Evolutionary conservation across 768 basidiomycete species (phyloP).

Genomic region (Tylopilus balloui): DNA sequence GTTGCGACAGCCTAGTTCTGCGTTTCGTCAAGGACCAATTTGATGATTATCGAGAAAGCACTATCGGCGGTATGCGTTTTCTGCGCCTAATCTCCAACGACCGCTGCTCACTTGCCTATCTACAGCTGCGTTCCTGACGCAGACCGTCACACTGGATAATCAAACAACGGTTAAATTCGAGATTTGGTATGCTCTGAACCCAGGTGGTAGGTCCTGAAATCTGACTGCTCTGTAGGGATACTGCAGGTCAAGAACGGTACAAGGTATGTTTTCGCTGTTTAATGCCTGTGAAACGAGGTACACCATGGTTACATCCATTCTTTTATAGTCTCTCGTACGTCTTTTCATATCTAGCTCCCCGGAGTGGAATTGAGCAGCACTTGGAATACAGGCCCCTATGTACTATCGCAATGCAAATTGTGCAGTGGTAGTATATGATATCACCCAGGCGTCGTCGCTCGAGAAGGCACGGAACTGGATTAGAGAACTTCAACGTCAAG

Average conservation of each 20-base stretch:
- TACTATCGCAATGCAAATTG: conserved; percentile 95
- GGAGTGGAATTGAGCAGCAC: conserved; percentile 1
- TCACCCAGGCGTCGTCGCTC: conserved; percentile 85
- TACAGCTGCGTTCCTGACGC: conserved; percentile 95
- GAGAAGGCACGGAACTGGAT: conserved; percentile 98
- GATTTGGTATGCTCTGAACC: conserved; percentile 67
- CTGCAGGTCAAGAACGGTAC: conserved; percentile 93
- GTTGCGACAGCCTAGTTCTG: conserved; percentile 69
- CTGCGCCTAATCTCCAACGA: background rate
- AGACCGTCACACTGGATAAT: conserved; percentile 88
- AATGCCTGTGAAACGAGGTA: background rate
- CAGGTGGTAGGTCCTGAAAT: background rate
- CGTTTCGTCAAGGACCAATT: conserved; percentile 97
- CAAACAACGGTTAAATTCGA: conserved; percentile 95
- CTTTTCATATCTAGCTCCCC: background rate
- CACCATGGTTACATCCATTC: background rate
- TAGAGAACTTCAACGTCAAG: conserved; percentile 93
- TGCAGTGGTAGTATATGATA: conserved; percentile 94
- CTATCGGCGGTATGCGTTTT: conserved; percentile 69
- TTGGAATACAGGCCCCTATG: conserved; percentile 70
- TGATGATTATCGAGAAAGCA: conserved; percentile 93
- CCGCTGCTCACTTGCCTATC: conserved; percentile 15
- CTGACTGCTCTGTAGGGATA: conserved; percentile 59
- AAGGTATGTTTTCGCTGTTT: conserved; percentile 47
- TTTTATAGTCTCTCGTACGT: conserved; percentile 45